A percentile compares a stretch with the other conserved stretches of the same genome.
Evolutionary conservation across 1,284 basidiomycete species (phyloP).

Genomic region (Puccinia hordei): DNA sequence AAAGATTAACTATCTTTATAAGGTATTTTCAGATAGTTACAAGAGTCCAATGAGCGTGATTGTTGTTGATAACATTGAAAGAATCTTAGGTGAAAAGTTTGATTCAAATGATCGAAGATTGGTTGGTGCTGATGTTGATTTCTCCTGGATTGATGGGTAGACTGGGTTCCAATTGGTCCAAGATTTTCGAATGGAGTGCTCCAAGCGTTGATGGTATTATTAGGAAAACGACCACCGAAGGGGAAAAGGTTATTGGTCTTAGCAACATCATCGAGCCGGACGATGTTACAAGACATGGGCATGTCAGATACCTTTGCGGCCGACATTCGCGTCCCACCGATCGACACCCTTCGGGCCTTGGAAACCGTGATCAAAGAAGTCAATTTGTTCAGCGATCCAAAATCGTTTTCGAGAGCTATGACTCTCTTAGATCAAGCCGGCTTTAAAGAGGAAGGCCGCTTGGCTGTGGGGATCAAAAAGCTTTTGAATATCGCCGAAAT

Average conservation of each 20-base stretch:
- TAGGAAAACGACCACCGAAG: conserved; percentile 89
- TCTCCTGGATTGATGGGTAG: conserved; percentile 63
- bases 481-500: conserved; percentile 90
- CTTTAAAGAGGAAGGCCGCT: conserved; percentile 66
- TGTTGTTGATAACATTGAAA: conserved; percentile 92
- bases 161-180: conserved; percentile 97
- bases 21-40: conserved; percentile 93
- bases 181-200: conserved; percentile 93
- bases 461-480: conserved; percentile 92
- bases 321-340: conserved; percentile 80
- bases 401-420: conserved; percentile 69
- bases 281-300: conserved; percentile 87
- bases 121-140: conserved; percentile 1
- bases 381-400: conserved; percentile 70
- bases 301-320: conserved; percentile 85
- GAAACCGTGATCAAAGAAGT: conserved; percentile 81
- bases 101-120: conserved; percentile 18
- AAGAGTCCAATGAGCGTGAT: conserved; percentile 96
- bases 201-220: conserved; percentile 85
- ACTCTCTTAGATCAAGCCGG: conserved; percentile 74
- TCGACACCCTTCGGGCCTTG: conserved; percentile 72
- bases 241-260: conserved; percentile 88
- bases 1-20: conserved; percentile 89
- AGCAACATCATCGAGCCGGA: conserved; percentile 84
- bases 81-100: conserved; percentile 71